phyloP scores from a whole-genome alignment of 345 rosid species.

The Stellera chamaejasme region DNA sequence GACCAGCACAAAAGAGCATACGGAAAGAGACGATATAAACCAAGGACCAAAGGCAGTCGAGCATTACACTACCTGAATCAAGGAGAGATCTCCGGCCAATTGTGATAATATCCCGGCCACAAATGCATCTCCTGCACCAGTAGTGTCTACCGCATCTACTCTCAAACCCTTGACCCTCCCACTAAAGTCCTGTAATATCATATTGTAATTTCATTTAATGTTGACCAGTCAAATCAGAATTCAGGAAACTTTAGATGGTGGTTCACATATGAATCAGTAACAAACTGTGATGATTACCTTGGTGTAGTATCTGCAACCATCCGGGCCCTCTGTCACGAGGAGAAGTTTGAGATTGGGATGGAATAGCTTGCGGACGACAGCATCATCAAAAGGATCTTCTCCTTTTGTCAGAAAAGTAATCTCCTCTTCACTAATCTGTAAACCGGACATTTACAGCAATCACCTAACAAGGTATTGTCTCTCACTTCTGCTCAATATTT shows the following conservation, averaged over 20 bases:
- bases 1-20: too few species aligned
- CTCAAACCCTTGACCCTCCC: constrained; percentile 74
- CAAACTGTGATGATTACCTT: constrained; percentile 34
- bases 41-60: too few species aligned
- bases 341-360: constrained; percentile 81
- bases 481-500: background rate
- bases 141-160: constrained; percentile 83
- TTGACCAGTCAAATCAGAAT: background rate
- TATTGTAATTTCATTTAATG: background rate
- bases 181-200: constrained; percentile 48
- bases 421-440: constrained; percentile 90
- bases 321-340: constrained; percentile 80
- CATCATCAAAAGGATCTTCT: constrained; percentile 88
- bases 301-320: constrained; percentile 92
- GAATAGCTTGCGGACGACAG: constrained; percentile 60
- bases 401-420: constrained; percentile 75
- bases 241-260: background rate
- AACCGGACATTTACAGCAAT: constrained; percentile 9
- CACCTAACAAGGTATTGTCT: background rate
- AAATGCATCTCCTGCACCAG: constrained; percentile 99
- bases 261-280: background rate
- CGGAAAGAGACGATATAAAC: too few species aligned
- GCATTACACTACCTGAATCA: constrained; percentile 52
- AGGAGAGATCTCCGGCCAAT: constrained; percentile 60
- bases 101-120: constrained; percentile 72